Evolutionary conservation across 148 eudicot species (phyloP).

Genomic region (Spergularia bocconei): DNA sequence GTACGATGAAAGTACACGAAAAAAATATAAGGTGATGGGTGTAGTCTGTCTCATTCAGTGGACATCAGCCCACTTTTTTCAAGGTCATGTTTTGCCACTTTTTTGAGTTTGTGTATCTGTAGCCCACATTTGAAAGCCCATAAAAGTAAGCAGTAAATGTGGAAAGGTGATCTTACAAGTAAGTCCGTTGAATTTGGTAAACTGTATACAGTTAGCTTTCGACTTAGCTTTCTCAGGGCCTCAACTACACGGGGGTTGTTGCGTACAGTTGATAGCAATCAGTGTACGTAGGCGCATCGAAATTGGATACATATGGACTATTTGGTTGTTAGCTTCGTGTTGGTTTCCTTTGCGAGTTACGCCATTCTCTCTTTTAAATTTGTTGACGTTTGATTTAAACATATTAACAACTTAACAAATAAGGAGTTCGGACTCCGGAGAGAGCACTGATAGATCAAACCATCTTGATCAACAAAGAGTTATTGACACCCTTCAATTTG

Average conservation of each 20-base stretch:
- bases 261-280: neutral
- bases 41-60: neutral
- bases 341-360: no score
- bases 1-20: conserved; percentile 17
- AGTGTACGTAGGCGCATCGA: neutral
- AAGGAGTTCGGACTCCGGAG: no score
- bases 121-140: conserved; percentile 23
- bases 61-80: conserved; percentile 3
- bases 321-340: no score
- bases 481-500: no score
- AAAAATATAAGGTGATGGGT: conserved; percentile 6
- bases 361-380: no score
- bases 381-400: no score
- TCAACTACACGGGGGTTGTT: neutral
- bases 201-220: neutral
- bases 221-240: no score
- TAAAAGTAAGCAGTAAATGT: neutral
- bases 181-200: neutral
- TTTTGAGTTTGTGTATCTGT: neutral
- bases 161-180: neutral
- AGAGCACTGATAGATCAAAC: no score
- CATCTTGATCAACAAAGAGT: no score
- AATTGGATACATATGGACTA: neutral
- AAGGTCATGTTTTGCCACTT: conserved; percentile 18
- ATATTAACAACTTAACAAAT: no score